Conservation (phyloP, 148 eudicot genomes). For the Vaccinium myrtillus region DNA sequence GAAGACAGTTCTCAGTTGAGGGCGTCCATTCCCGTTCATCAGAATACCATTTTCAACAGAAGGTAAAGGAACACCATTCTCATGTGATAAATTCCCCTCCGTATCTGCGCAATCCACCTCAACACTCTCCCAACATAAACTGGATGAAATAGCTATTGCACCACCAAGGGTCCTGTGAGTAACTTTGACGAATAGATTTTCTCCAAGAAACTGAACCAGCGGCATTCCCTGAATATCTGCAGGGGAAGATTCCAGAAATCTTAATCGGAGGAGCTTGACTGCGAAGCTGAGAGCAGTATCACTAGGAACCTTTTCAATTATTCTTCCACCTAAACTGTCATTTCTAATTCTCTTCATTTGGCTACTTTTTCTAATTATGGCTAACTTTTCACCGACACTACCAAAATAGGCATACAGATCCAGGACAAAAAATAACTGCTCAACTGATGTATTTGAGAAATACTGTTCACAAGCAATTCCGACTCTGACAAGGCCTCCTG, state of each 20-base stretch:
- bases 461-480: conserved; percentile 77
- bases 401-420: conserved; percentile 84
- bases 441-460: conserved; percentile 83
- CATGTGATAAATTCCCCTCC: conserved; percentile 29
- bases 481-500: conserved; percentile 84
- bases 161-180: conserved; percentile 90
- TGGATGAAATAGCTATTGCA: conserved; percentile 76
- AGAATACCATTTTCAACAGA: conserved; percentile 33
- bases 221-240: conserved; percentile 48
- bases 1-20: conserved; percentile 72
- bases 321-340: conserved; percentile 47
- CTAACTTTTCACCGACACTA: conserved; percentile 69
- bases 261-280: conserved; percentile 62
- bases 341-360: conserved; percentile 31
- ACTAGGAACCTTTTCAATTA: conserved; percentile 80
- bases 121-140: conserved; percentile 67
- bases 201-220: conserved; percentile 79
- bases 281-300: conserved; percentile 82
- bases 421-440: conserved; percentile 86
- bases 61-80: conserved; percentile 24
- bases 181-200: conserved; percentile 60
- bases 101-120: conserved; percentile 78
- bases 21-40: conserved; percentile 35
- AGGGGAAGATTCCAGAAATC: conserved; percentile 64
- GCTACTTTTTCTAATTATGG: conserved; percentile 45